Evolutionary conservation across 1,284 basidiomycete species (phyloP).

Genomic region (Pulveroboletus sp.): DNA sequence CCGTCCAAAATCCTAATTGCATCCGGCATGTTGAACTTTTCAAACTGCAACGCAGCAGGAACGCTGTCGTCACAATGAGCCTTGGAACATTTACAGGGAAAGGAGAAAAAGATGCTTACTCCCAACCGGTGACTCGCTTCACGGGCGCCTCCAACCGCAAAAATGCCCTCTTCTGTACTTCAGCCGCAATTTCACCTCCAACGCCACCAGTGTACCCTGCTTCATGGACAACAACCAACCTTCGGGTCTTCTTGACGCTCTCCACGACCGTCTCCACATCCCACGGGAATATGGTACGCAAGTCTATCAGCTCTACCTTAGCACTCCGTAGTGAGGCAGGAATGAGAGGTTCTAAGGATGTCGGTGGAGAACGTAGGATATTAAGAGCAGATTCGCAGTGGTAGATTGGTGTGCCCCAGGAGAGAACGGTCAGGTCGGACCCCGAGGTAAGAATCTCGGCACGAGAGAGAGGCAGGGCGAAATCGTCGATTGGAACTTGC

Average conservation of each 20-base stretch:
- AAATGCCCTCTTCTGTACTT: conserved; percentile 85
- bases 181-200: conserved; percentile 86
- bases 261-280: conserved; percentile 80
- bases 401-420: conserved; percentile 92
- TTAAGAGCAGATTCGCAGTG: conserved; percentile 82
- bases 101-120: conserved; percentile 57
- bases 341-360: conserved; percentile 66
- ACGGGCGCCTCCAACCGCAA: conserved; percentile 86
- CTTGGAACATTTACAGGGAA: conserved; percentile 6
- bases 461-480: conserved; percentile 73
- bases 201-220: conserved; percentile 83
- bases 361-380: conserved; percentile 67
- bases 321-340: conserved; percentile 70
- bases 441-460: conserved; percentile 80
- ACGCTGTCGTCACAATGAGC: conserved; percentile 47
- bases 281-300: conserved; percentile 89
- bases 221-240: conserved; percentile 89
- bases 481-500: conserved; percentile 90
- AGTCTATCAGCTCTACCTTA: conserved; percentile 86
- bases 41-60: conserved; percentile 80
- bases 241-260: conserved; percentile 80
- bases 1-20: conserved; percentile 81
- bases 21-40: conserved; percentile 91
- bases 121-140: conserved; percentile 86
- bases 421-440: conserved; percentile 82